These are phyloP conservation scores for Candida corydali DNA, from an alignment of 805 yeast genomes.

Conservation along the genomic window DNA sequence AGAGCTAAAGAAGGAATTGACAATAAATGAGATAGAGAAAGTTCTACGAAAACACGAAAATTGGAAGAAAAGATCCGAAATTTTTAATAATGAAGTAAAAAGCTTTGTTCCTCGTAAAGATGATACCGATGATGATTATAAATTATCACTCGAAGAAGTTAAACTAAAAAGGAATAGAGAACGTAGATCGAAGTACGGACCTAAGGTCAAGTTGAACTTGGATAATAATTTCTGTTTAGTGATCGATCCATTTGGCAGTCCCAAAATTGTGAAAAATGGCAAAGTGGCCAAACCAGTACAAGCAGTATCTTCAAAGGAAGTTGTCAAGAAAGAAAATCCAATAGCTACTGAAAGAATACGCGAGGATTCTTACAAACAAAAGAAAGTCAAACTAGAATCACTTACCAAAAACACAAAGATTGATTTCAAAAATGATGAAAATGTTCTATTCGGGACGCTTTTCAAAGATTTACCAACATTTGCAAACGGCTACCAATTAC, in stretches of 20 bases:
- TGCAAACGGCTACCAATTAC: slow-evolving; percentile 10
- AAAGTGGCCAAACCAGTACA: background rate
- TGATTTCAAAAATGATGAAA: slow-evolving; percentile 6
- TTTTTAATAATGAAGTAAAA: slow-evolving; percentile 22
- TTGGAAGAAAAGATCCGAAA: slow-evolving; percentile 33
- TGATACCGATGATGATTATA: slow-evolving; percentile 23
- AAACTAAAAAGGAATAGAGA: slow-evolving; percentile 18
- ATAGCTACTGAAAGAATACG: background rate
- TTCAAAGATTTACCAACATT: slow-evolving; percentile 3
- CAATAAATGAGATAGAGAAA: slow-evolving; percentile 44
- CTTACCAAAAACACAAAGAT: slow-evolving; percentile 3
- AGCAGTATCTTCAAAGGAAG: background rate
- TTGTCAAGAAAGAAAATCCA: background rate
- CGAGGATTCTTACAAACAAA: background rate
- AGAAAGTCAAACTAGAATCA: slow-evolving; percentile 3
- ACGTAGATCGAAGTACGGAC: slow-evolving; percentile 28
- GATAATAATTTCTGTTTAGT: slow-evolving; percentile 33
- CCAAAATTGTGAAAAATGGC: slow-evolving; percentile 10
- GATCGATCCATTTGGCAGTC: slow-evolving; percentile 36
- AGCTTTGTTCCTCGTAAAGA: slow-evolving; percentile 9
- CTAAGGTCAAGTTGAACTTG: slow-evolving; percentile 31
- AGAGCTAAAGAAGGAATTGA: slow-evolving; percentile 45
- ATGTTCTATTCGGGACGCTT: slow-evolving; percentile 8
- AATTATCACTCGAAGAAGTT: slow-evolving; percentile 20
- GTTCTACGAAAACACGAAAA: slow-evolving; percentile 32